These are phyloP conservation scores for Cercospora zeae-maydis DNA, from an alignment of 2,329 filamentous ascomycete genomes.

Conservation along the genomic window DNA sequence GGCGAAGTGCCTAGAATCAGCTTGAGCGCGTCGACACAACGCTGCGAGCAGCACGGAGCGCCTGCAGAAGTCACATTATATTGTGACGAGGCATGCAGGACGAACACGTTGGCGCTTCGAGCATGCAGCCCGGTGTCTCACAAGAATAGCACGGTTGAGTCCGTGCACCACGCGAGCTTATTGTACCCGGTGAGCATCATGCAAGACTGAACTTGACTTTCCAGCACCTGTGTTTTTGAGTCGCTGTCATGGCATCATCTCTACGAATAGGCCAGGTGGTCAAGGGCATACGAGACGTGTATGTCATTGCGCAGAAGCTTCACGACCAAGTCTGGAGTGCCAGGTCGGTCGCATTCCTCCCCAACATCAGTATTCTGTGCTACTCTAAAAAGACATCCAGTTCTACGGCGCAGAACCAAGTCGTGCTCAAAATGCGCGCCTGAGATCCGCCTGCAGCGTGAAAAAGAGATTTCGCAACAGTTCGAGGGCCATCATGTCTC, in stretches of 20 bases:
- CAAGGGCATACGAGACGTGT: conserved; percentile 13
- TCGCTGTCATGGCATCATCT: conserved; percentile 9
- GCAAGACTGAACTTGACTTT: conserved; percentile 1
- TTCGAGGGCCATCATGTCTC: conserved; percentile 11
- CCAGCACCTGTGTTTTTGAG: not conserved
- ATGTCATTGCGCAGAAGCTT: conserved; percentile 16
- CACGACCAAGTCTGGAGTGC: conserved; percentile 16
- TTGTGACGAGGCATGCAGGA: not conserved
- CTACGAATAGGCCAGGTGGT: conserved; percentile 16
- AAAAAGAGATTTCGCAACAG: conserved; percentile 13
- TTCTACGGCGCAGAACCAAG: conserved; percentile 7
- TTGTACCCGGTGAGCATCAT: too few relatives aligned
- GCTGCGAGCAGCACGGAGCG: not conserved
- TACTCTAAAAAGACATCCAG: conserved; percentile 9
- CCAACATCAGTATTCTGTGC: conserved; percentile 3
- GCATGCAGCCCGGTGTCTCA: not conserved
- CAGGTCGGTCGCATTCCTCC: conserved; percentile 1
- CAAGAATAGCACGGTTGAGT: not conserved
- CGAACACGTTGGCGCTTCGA: not conserved
- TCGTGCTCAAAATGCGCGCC: conserved; percentile 14
- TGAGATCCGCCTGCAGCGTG: conserved; percentile 10
- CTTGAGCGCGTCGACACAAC: not conserved
- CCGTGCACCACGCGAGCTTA: not conserved
- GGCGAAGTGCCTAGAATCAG: not conserved
- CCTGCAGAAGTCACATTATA: not conserved